phyloP scores from a whole-genome alignment of 2,329 filamentous ascomycete species.

The Parastagonospora avenae region DNA sequence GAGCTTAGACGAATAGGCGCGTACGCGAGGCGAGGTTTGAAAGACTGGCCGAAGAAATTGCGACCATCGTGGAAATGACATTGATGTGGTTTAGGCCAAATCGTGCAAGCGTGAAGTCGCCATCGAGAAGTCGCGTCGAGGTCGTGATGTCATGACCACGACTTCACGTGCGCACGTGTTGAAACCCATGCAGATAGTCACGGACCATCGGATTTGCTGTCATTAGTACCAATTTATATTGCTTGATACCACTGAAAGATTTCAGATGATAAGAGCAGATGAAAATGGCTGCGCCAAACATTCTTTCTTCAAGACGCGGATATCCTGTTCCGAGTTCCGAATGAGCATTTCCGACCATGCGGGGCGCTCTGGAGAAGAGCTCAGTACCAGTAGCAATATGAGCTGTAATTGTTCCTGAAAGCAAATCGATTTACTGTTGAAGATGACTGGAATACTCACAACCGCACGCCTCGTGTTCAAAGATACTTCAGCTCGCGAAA shows the following conservation, averaged over 20 bases:
- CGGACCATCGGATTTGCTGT: background rate
- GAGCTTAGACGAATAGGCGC: constrained; percentile 7
- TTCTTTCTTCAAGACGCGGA: background rate
- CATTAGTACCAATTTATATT: too few species aligned
- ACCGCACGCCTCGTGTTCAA: constrained; percentile 28
- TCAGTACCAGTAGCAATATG: background rate
- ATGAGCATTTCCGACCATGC: constrained; percentile 13
- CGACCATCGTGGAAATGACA: constrained; percentile 7
- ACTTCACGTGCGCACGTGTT: constrained; percentile 15
- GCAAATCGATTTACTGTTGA: background rate
- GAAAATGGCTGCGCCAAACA: too few species aligned
- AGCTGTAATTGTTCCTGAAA: background rate
- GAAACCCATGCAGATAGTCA: background rate
- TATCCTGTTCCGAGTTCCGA: constrained; percentile 14
- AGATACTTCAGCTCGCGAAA: constrained; percentile 12
- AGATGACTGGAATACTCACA: constrained; percentile 26
- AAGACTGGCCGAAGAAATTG: background rate
- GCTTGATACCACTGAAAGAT: too few species aligned
- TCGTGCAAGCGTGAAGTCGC: background rate
- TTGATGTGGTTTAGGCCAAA: background rate
- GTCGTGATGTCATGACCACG: constrained; percentile 29
- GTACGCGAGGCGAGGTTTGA: background rate
- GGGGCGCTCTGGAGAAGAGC: background rate
- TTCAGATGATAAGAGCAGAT: too few species aligned
- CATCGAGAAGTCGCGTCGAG: constrained; percentile 6